A percentile compares a stretch with the other conserved stretches of the same genome.
phyloP scores from a whole-genome alignment of 176 grass and related monocot genomes.

The Carex parvula region DNA sequence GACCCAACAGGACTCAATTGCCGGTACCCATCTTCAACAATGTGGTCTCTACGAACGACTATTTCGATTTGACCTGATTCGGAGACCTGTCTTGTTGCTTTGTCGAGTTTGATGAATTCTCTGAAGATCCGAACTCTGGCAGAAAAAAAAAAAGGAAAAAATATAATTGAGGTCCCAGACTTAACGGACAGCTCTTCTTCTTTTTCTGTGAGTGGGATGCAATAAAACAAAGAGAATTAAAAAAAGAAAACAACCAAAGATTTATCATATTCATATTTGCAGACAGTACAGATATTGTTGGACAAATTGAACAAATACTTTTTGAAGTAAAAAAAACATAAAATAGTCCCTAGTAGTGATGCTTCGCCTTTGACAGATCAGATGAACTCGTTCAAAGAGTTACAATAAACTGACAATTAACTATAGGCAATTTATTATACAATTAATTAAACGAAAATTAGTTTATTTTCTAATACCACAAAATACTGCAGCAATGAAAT shows the following conservation, averaged over 20 bases:
- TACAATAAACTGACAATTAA: no score
- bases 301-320: background rate
- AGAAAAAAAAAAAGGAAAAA: constrained; percentile 29
- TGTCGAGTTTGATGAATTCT: constrained; percentile 90
- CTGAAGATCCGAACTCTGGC: constrained; percentile 90
- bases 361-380: no score
- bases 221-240: constrained; percentile 20
- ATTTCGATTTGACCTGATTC: constrained; percentile 75
- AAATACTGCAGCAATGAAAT: background rate
- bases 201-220: background rate
- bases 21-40: constrained; percentile 89
- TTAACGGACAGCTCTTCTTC: background rate
- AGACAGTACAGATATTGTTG: background rate
- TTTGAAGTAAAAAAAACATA: no score
- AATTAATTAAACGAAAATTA: no score
- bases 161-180: background rate
- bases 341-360: no score
- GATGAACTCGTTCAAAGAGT: no score
- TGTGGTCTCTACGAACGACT: constrained; percentile 75
- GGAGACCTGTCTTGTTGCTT: constrained; percentile 52
- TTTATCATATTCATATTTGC: background rate
- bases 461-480: background rate
- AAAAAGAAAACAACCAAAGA: constrained; percentile 8
- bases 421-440: no score
- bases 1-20: constrained; percentile 78